Base-by-base conservation (phyloP, 257 asterid species). In the Jacaranda copaia region DNA sequence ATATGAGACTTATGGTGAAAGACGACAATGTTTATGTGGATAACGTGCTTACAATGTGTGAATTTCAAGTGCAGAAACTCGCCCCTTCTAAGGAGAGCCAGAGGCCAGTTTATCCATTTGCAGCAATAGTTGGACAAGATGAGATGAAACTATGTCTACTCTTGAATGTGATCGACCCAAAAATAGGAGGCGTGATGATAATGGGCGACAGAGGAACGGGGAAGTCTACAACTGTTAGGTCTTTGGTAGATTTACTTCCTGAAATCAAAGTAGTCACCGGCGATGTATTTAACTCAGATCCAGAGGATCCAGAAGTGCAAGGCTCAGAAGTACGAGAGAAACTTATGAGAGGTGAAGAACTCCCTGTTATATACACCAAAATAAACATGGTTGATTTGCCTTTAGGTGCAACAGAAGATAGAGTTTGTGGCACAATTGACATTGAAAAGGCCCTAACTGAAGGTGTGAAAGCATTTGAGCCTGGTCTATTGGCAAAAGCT, bases 201-300 rank as follows among this genome's bases (percentile, higher is more conserved):
- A 93, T 96, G 99, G 97, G 99, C 5, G 97, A 96, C 62, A 85
- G 99, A 56, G 98, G 99, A 75, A 96, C 99, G 0, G 98, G 99
- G 68, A 96, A 96, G 73, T 96, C 99, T 39, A 96, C 99, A 0
- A 82, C 97, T 1, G 98, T 96, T 45, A 81, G 99, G 58, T 93
- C 98, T 5, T 82, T 96, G 70, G 89, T 87, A 1, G 99, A 96
- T 80, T 84, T 96, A 58, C 99, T 96, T 53, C 99, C 99, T 1
- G 93, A 91, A 70, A 96, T 96, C 71, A 57, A 65, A 78, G 97
- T 90, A 6, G 94, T 96, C 13, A 76, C 90, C 0, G 96, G 98
- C 46, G 99, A 96, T 79, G 89, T 97, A 2, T 96, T 91, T 70
- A 96, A 96, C 66, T 96, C 99, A 4, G 98, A 93, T 77, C 99